A percentile compares a stretch with the other conserved stretches of the same genome.
These are phyloP conservation scores for Lactuca sativa DNA, from an alignment of 129 eudicot species.

Conservation along the genomic window DNA sequence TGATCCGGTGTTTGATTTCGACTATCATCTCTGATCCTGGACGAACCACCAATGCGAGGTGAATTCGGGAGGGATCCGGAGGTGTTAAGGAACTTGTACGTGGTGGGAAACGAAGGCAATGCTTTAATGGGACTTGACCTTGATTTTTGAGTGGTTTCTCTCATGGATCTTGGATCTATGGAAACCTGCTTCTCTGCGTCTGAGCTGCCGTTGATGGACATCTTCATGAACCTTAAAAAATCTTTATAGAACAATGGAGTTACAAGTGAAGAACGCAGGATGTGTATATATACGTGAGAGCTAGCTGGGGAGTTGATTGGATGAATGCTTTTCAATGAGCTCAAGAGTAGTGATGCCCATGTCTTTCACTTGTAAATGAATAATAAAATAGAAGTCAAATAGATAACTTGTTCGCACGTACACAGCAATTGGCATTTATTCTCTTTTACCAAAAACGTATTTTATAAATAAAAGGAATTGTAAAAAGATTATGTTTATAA, in stretches of 20 bases:
- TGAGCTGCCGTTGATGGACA: slow-evolving; percentile 37
- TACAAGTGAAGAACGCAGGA: slow-evolving; percentile 9
- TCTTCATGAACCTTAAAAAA: slow-evolving; percentile 2
- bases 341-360: slow-evolving; percentile 34
- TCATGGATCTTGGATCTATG: slow-evolving; percentile 63
- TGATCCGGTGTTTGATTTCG: slow-evolving; percentile 1
- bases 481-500: background rate
- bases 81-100: slow-evolving; percentile 49
- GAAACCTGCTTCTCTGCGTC: slow-evolving; percentile 61
- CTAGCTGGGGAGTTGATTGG: background rate
- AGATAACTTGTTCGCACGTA: slow-evolving; percentile 38
- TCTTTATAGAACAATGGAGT: slow-evolving; percentile 1
- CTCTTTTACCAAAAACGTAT: slow-evolving; percentile 13
- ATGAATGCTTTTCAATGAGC: slow-evolving; percentile 12
- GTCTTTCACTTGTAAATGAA: slow-evolving; percentile 22
- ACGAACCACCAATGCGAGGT: slow-evolving; percentile 35
- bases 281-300: background rate
- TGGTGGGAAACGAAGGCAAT: slow-evolving; percentile 49
- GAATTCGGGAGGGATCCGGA: slow-evolving; percentile 54
- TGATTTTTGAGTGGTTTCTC: slow-evolving; percentile 15
- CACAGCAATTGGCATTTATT: background rate
- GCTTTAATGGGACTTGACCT: slow-evolving; percentile 22
- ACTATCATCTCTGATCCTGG: slow-evolving; percentile 5
- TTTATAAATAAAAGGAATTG: background rate
- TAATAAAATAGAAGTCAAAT: slow-evolving; percentile 24